Base-by-base conservation (phyloP, 2,329 filamentous ascomycete genomes). In the Colletotrichum cereale region DNA sequence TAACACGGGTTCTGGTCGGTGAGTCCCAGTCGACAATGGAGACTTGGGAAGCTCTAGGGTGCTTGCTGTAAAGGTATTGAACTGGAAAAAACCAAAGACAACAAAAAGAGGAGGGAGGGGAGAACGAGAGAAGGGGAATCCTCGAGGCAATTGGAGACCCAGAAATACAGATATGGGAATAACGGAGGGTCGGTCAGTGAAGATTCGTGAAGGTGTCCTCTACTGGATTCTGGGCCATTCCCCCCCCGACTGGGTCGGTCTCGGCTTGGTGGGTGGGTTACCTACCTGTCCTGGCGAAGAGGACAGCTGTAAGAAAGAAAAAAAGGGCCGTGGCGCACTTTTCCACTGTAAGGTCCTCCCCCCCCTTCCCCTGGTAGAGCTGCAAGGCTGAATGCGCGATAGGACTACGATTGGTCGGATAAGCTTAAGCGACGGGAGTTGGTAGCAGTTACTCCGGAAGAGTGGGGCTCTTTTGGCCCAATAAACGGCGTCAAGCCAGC, bases 261-360 rank as follows among this genome's bases (percentile, higher is more conserved):
- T 62, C 57, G 68, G 52, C 31, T 29, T 42, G 60, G 61, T 58
- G 29, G 53, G 61, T 63, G 36, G 65, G 48, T 64, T 68, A 72
- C 69, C 52, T 68, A 72, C 69, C 52, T 72, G 66, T 58, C 66
- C 69, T 63, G 60, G 65, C 65, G 65, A 72, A 72, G 69, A 72
- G 69, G 69, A 72, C 69, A 72, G 69, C 69, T 72, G 65, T 72
- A 69, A 64, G 44, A 50, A 72, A 72, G 52, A n/a, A 60, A 62
- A 58, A 72, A 62, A 60, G 56, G 48, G 61, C 58, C 61, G 66
- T 65, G 67, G 70, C 66, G 48, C 56, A 31, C 18, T 52, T 38
- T 34, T 38, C 18, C 18, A 56, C 40, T 57, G n/a, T 40, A 29
- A 40, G n/a, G 34, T 11, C n/a, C 34, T n/a, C n/a, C n/a, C n/a